Percentiles rank a stretch among this genome's conserved stretches.
Evolutionary conservation across 169 alveolate genomes (phyloP).

Genomic region (Cystoisospora suis): DNA sequence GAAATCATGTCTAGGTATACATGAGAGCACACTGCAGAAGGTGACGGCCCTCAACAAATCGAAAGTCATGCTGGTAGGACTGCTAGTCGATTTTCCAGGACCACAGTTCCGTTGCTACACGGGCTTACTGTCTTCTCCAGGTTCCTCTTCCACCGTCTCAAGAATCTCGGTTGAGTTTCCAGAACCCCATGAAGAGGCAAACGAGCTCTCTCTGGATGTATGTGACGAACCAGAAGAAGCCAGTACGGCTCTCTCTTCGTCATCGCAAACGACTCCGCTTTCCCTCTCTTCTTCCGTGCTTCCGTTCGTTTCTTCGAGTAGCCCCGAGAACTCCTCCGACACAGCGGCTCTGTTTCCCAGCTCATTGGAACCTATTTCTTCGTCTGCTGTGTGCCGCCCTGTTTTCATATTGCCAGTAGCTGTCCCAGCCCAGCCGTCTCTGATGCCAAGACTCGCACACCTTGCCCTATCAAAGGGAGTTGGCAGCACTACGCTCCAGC

Average conservation of each 20-base stretch:
- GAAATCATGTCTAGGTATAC: no score
- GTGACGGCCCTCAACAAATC: neutral
- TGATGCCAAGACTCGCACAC: neutral
- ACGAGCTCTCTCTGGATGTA: neutral
- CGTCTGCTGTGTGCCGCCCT: neutral
- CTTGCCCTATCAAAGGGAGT: neutral
- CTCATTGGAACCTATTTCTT: neutral
- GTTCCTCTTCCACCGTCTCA: neutral
- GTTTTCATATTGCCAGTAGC: neutral
- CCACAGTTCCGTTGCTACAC: neutral
- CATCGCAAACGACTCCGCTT: neutral
- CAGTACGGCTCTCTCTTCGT: neutral
- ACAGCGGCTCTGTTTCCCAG: neutral
- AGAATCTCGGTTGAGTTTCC: neutral
- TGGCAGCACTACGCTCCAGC: neutral
- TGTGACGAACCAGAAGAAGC: conserved; percentile 12
- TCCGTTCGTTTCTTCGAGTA: no score
- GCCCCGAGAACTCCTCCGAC: neutral
- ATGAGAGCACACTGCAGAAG: no score
- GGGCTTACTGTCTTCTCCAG: neutral
- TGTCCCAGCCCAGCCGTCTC: neutral
- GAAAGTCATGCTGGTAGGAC: neutral
- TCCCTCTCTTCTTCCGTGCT: neutral
- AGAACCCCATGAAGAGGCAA: neutral
- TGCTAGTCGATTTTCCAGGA: neutral